Base-by-base conservation (phyloP, 805 yeast genomes). In the Candida vaughaniae region DNA sequence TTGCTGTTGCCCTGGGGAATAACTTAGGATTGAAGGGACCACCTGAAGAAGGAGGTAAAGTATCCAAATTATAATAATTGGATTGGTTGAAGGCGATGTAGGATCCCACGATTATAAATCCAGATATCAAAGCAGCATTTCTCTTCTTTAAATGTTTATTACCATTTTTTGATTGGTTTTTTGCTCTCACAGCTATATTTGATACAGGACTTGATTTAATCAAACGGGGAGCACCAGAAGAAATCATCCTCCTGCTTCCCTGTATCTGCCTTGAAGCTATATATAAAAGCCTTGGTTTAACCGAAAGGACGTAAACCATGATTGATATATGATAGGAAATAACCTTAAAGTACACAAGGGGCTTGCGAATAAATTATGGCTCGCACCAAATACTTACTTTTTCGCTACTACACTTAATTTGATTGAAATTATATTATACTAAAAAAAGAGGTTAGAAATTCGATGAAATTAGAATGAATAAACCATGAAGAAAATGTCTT, bases 101-200 rank as follows among this genome's bases (percentile, higher is more conserved):
- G 5, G 70, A 62, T 7, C 73, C 72, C 15, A 68, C 65, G n/a
- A 68, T 62, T 26, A 68, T 58, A 33, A 68, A 44, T 10, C 73
- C 72, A 10, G 69, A 62, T 2, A 67, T 58, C 6, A 66, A 47
- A 2, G 74, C 73, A 22, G 66, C 69, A 39, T 60, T 58, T 18
- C 60, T 52, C 43, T 51, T 57, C 31, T 53, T 52, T 31, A 55
- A 50, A 14, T 47, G 43, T 39, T 48, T 53, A 11, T 38, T 39
- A 16, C 30, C 7, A 29, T 39, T 31, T 33, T 31, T 35, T 4
- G 35, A 18, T 10, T 33, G 28, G 20, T 10, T 3, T 31, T 30
- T 38, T 25, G 36, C 18, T n/a, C 22, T 32, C 1, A 16, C 11
- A 14, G 36, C 12, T 17, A 41, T 36, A 25, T 22, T 29, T 15